phyloP scores from a whole-genome alignment of 768 basidiomycete genomes.

The Trametes elegans region DNA sequence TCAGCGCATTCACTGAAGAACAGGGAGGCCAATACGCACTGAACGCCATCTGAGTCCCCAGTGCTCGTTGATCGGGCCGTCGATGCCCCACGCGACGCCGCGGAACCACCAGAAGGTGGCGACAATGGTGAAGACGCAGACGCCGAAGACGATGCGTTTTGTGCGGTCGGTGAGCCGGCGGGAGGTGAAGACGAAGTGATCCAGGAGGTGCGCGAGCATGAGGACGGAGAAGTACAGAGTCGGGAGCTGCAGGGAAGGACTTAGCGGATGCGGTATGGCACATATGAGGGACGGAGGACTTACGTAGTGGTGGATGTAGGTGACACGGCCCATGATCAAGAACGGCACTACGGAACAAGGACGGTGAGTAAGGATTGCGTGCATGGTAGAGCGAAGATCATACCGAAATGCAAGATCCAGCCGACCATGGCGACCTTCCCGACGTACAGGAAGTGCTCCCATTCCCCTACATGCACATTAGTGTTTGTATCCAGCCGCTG shows the following conservation, averaged over 20 bases:
- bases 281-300: conserved; percentile 30
- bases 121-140: conserved; percentile 58
- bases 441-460: conserved; percentile 94
- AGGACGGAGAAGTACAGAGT: conserved; percentile 96
- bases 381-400: conserved; percentile 29
- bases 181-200: conserved; percentile 90
- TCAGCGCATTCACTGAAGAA: background rate
- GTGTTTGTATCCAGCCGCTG: background rate
- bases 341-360: conserved; percentile 81
- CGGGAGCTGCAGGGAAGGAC: conserved; percentile 60
- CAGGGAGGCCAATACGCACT: conserved; percentile 33
- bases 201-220: conserved; percentile 86
- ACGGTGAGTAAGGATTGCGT: background rate
- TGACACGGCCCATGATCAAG: conserved; percentile 96
- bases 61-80: conserved; percentile 81
- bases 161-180: conserved; percentile 56
- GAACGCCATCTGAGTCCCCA: conserved; percentile 80
- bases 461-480: conserved; percentile 58
- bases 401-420: conserved; percentile 89
- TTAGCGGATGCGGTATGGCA: background rate
- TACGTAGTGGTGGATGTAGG: conserved; percentile 95
- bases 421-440: conserved; percentile 89
- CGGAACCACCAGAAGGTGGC: conserved; percentile 96
- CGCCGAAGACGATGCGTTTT: conserved; percentile 71
- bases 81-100: conserved; percentile 84